Conservation (phyloP, 129 eudicot species). For the Dittrichia graveolens region DNA sequence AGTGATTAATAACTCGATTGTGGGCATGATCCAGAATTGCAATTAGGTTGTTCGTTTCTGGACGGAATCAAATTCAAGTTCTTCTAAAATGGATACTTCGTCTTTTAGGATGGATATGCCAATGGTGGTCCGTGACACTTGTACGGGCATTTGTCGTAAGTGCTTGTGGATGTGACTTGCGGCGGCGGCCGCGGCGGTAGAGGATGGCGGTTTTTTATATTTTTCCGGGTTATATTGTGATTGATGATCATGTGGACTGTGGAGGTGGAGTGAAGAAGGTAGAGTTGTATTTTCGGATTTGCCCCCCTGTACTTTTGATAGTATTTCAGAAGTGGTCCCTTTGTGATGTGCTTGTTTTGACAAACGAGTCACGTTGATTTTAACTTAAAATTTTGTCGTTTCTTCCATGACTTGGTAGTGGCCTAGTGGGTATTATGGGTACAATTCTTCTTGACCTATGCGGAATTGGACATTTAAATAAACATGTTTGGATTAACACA, state of each 20-base stretch:
- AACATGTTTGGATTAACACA: neutral
- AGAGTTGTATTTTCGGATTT: conserved; percentile 22
- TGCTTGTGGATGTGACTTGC: conserved; percentile 1
- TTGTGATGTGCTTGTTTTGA: neutral
- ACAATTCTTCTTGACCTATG: no score
- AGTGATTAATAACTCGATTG: neutral
- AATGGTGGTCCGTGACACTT: neutral
- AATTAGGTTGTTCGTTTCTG: conserved; percentile 36
- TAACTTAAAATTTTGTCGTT: neutral
- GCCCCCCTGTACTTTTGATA: conserved; percentile 22
- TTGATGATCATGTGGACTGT: conserved; percentile 39
- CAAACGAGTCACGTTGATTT: neutral
- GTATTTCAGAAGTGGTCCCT: neutral
- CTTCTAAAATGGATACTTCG: neutral
- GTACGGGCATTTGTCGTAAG: neutral
- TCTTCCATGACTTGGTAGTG: neutral
- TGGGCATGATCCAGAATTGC: conserved; percentile 1
- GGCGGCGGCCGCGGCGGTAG: conserved; percentile 17
- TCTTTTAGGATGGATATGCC: neutral
- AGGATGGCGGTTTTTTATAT: neutral
- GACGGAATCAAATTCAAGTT: conserved; percentile 35
- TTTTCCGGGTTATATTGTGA: conserved; percentile 6
- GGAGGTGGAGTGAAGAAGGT: conserved; percentile 36
- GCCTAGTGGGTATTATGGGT: no score
- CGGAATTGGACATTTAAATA: no score